phyloP scores from a whole-genome alignment of 768 basidiomycete species.

The Lactarius vividus region DNA sequence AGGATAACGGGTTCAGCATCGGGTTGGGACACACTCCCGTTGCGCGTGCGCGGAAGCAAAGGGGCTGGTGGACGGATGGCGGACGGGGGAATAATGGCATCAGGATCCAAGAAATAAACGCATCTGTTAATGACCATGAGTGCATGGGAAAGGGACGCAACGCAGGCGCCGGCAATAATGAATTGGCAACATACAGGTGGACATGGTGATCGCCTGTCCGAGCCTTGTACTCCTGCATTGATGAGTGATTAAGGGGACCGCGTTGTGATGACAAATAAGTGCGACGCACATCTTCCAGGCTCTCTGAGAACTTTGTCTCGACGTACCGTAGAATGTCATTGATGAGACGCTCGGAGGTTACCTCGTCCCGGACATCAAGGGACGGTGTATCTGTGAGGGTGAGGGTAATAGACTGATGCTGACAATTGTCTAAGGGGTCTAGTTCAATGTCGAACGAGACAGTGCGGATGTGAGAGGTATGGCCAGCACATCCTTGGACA shows the following conservation, averaged over 20 bases:
- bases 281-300: slow-evolving; percentile 70
- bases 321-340: slow-evolving; percentile 68
- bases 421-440: slow-evolving; percentile 47
- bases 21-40: slow-evolving; percentile 67
- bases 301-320: slow-evolving; percentile 70
- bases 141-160: slow-evolving; percentile 14
- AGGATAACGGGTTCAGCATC: slow-evolving; percentile 76
- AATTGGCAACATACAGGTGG: slow-evolving; percentile 58
- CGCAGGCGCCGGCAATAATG: slow-evolving; percentile 14
- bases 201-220: slow-evolving; percentile 73
- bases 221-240: slow-evolving; percentile 64
- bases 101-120: slow-evolving; percentile 86
- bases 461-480: slow-evolving; percentile 69
- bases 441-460: slow-evolving; percentile 70
- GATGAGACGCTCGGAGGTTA: slow-evolving; percentile 58
- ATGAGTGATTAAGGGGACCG: slow-evolving; percentile 26
- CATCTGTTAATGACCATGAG: slow-evolving; percentile 48
- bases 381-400: slow-evolving; percentile 82
- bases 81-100: slow-evolving; percentile 70
- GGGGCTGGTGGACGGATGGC: slow-evolving; percentile 66
- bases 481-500: slow-evolving; percentile 68
- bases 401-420: slow-evolving; percentile 54
- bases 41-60: slow-evolving; percentile 63
- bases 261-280: slow-evolving; percentile 17
- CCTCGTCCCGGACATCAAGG: slow-evolving; percentile 68